phyloP scores from a whole-genome alignment of 371 early-diverging fungal species.

The Parasitella parasitica region DNA sequence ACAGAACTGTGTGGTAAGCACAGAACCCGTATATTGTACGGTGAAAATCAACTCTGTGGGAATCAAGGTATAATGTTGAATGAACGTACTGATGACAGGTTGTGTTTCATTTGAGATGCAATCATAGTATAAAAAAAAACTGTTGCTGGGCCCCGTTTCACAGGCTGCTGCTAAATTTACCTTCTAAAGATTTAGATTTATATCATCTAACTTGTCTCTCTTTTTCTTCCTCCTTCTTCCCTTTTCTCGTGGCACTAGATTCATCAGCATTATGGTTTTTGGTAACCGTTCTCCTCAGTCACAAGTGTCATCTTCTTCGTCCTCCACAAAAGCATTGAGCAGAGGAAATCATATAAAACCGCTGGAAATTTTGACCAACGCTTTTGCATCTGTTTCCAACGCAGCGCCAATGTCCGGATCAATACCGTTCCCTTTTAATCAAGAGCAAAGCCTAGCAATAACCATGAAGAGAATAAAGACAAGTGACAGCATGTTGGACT shows the following conservation, averaged over 20 bases:
- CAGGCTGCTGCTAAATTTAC: neutral
- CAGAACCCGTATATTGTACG: neutral
- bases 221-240: neutral
- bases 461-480: neutral
- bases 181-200: neutral
- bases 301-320: neutral
- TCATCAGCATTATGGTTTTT: neutral
- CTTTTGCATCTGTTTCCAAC: neutral
- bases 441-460: neutral
- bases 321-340: neutral
- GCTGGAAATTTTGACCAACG: neutral
- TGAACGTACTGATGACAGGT: neutral
- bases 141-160: neutral
- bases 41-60: neutral
- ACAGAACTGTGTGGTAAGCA: neutral
- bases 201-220: too few relatives aligned
- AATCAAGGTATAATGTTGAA: neutral
- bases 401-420: slow-evolving; percentile 2
- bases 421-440: slow-evolving; percentile 6
- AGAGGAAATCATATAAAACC: neutral
- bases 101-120: neutral
- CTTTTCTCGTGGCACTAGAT: neutral
- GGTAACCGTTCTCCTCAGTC: neutral
- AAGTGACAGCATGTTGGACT: neutral
- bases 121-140: too few relatives aligned